These are phyloP conservation scores for Rhodotorula diobovata DNA, from an alignment of 768 basidiomycete species.

Conservation along the genomic window DNA sequence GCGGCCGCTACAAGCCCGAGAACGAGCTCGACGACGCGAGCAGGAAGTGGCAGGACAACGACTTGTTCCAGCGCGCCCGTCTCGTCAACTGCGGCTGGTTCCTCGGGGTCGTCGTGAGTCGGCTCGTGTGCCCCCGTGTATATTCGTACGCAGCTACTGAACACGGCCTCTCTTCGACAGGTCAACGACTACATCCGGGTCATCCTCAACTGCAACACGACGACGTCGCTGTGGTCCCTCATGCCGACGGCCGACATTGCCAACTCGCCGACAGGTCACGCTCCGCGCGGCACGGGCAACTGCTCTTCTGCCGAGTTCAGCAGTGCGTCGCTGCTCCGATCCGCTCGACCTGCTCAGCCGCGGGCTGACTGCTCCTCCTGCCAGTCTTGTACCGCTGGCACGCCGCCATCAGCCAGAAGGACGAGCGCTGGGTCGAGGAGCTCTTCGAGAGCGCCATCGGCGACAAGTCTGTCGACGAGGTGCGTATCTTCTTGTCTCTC, in stretches of 20 bases:
- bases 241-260: constrained; percentile 30
- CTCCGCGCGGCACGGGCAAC: constrained; percentile 28
- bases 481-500: background rate
- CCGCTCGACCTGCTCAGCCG: no score
- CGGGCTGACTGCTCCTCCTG: background rate
- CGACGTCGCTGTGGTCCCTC: constrained; percentile 27
- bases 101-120: constrained; percentile 25
- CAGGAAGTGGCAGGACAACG: constrained; percentile 33
- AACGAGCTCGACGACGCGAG: constrained; percentile 4
- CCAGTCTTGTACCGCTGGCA: constrained; percentile 43
- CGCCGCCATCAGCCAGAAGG: constrained; percentile 44
- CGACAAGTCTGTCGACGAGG: constrained; percentile 19
- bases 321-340: background rate
- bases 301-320: constrained; percentile 30
- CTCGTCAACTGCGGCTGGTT: constrained; percentile 27
- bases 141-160: no score
- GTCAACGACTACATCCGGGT: constrained; percentile 27
- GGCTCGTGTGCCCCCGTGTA: no score
- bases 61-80: constrained; percentile 35
- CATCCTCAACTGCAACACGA: constrained; percentile 36
- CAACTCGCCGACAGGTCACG: background rate
- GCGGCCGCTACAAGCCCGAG: constrained; percentile 50
- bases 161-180: no score
- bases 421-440: constrained; percentile 48
- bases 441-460: constrained; percentile 51